phyloP scores from a whole-genome alignment of 768 basidiomycete genomes.

The Pulveroboletus sp. region DNA sequence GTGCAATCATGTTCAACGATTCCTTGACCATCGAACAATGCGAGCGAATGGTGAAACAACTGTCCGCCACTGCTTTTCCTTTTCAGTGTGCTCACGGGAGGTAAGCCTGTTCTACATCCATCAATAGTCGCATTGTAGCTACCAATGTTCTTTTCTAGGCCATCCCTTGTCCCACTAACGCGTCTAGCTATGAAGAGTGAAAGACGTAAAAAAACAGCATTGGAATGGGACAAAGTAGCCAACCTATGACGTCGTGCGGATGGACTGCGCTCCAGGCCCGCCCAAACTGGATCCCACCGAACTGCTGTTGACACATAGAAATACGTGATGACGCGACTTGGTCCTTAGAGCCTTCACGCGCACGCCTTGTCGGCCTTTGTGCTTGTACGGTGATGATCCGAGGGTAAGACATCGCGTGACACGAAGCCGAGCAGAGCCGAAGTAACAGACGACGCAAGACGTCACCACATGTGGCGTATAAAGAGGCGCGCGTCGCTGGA shows the following conservation, averaged over 20 bases:
- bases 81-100: constrained; percentile 98
- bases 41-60: constrained; percentile 56
- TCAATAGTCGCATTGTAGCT: neutral
- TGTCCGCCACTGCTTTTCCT: constrained; percentile 74
- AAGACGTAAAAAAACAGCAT: constrained; percentile 3
- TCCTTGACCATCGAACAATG: constrained; percentile 64
- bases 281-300: neutral
- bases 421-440: constrained; percentile 12
- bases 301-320: no score
- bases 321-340: no score
- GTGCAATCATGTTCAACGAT: constrained; percentile 98
- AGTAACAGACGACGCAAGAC: constrained; percentile 2
- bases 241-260: constrained; percentile 11
- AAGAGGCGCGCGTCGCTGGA: constrained; percentile 16
- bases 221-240: constrained; percentile 27
- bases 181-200: constrained; percentile 21
- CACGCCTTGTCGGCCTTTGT: neutral
- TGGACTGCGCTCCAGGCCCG: neutral
- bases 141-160: constrained; percentile 30
- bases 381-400: neutral
- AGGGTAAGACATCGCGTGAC: constrained; percentile 29
- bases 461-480: constrained; percentile 28
- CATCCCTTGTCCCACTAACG: constrained; percentile 52
- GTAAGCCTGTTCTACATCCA: constrained; percentile 32
- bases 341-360: neutral